Conservation (phyloP, 108 stramenopile genomes). For the Cyclotella distinguenda region DNA sequence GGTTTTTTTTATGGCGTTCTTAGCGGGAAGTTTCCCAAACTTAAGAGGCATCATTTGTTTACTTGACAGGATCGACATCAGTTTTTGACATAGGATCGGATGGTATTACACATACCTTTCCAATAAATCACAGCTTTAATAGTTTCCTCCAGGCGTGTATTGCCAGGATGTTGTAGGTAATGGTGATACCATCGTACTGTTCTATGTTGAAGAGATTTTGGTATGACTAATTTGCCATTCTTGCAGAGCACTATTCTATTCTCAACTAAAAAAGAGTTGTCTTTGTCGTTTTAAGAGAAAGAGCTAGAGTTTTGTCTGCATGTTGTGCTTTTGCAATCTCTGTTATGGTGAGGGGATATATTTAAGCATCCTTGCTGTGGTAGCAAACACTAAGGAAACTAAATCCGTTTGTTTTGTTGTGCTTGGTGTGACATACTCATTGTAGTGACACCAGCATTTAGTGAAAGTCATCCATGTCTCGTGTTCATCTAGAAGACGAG, state of each 20-base stretch:
- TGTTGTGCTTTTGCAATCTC: slow-evolving; percentile 17
- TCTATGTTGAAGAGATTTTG: slow-evolving; percentile 1
- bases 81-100: slow-evolving; percentile 20
- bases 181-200: slow-evolving; percentile 27
- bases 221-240: background rate
- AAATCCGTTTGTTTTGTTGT: background rate
- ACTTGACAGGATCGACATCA: slow-evolving; percentile 28
- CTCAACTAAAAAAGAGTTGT: background rate
- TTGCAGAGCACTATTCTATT: slow-evolving; percentile 10
- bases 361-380: slow-evolving; percentile 3
- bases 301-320: background rate
- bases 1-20: too few species aligned
- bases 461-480: slow-evolving; percentile 5
- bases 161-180: slow-evolving; percentile 30
- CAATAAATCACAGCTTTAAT: slow-evolving; percentile 22
- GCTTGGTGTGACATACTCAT: background rate
- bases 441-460: slow-evolving; percentile 2
- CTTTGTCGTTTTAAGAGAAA: background rate
- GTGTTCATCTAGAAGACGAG: background rate
- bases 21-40: too few species aligned
- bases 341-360: slow-evolving; percentile 4
- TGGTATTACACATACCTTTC: slow-evolving; percentile 16
- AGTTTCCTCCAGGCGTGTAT: slow-evolving; percentile 15
- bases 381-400: slow-evolving; percentile 1
- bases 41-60: slow-evolving; percentile 27